These are phyloP conservation scores for Hymenoscyphus linearis DNA, from an alignment of 2,329 filamentous ascomycete species.

Conservation along the genomic window DNA sequence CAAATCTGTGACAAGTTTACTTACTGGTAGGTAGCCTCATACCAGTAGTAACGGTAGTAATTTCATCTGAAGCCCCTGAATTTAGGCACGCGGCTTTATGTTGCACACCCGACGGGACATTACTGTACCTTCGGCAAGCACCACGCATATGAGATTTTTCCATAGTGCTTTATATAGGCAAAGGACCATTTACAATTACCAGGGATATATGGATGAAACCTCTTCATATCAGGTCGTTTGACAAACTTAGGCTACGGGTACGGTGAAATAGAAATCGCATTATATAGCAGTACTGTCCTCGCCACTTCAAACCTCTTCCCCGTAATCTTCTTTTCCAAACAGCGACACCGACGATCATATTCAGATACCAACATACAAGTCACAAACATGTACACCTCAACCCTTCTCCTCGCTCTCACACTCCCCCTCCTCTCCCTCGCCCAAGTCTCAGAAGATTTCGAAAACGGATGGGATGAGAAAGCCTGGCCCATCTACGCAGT, in stretches of 20 bases:
- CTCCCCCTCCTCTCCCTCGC: slow-evolving; percentile 43
- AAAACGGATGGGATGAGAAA: slow-evolving; percentile 51
- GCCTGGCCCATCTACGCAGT: slow-evolving; percentile 54
- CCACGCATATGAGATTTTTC: background rate
- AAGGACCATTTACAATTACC: background rate
- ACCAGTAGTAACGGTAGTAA: no score
- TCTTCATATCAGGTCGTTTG: background rate
- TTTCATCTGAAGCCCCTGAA: background rate
- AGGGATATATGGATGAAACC: background rate
- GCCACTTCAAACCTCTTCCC: slow-evolving; percentile 1
- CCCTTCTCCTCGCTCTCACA: slow-evolving; percentile 39
- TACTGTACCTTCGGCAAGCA: slow-evolving; percentile 8
- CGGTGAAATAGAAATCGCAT: background rate
- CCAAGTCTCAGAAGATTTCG: slow-evolving; percentile 52
- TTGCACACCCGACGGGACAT: slow-evolving; percentile 11
- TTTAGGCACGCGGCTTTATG: slow-evolving; percentile 14
- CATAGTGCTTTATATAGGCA: background rate
- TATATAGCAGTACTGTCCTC: background rate
- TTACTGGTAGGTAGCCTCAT: no score
- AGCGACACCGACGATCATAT: slow-evolving; percentile 9
- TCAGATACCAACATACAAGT: no score
- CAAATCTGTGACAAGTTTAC: no score
- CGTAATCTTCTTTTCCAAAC: slow-evolving; percentile 6
- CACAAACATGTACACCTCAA: slow-evolving; percentile 40
- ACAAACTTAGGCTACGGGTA: background rate